These are phyloP conservation scores for Coprinopsis marcescibilis DNA, from an alignment of 768 basidiomycete species.

Conservation along the genomic window DNA sequence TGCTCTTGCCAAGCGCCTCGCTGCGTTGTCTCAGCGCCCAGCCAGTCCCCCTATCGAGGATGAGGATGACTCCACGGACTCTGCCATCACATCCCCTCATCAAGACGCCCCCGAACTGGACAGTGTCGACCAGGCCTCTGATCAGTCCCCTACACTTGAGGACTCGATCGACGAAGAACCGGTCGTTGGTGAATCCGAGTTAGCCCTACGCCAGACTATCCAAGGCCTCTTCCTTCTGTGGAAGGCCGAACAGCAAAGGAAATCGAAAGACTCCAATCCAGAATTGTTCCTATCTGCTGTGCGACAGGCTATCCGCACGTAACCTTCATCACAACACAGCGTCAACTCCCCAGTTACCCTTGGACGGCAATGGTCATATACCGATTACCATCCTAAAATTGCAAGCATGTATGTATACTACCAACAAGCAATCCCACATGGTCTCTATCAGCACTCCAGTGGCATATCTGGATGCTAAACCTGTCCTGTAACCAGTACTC, in stretches of 20 bases:
- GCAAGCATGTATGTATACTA: no score
- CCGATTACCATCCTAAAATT: no score
- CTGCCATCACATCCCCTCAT: constrained; percentile 13
- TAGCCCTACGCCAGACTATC: constrained; percentile 46
- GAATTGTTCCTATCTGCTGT: constrained; percentile 35
- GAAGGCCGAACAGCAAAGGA: constrained; percentile 32
- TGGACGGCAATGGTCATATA: no score
- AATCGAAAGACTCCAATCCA: constrained; percentile 18
- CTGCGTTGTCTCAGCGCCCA: constrained; percentile 24
- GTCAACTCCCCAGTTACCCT: neutral
- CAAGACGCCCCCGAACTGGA: constrained; percentile 15
- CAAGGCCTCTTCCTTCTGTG: constrained; percentile 56
- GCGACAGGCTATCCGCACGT: constrained; percentile 23
- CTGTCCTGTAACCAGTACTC: no score
- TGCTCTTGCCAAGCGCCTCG: constrained; percentile 35
- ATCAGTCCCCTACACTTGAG: neutral
- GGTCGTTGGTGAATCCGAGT: constrained; percentile 20
- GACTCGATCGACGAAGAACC: constrained; percentile 9
- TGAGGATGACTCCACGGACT: constrained; percentile 19
- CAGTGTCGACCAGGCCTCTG: constrained; percentile 13
- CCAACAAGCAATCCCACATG: no score
- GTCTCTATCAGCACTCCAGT: no score
- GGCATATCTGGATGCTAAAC: no score
- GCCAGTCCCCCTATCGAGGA: constrained; percentile 20
- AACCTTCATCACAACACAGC: neutral